phyloP scores from a whole-genome alignment of 164 flowering plant species.

The Saururus chinensis region DNA sequence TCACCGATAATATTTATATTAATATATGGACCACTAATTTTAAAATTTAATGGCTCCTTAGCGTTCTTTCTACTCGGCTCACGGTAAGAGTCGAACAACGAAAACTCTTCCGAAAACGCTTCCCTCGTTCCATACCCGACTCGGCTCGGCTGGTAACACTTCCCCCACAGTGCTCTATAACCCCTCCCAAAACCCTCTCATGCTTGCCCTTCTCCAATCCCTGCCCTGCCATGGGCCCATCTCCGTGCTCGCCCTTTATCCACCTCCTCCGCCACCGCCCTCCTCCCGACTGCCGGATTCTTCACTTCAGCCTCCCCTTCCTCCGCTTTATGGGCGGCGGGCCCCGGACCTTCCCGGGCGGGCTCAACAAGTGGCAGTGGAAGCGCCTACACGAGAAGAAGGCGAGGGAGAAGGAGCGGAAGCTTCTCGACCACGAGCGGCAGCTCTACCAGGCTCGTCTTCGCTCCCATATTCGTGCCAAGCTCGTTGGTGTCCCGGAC shows the following conservation, averaged over 20 bases:
- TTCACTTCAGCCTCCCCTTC: constrained; percentile 36
- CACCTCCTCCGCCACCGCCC: constrained; percentile 88
- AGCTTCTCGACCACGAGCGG: constrained; percentile 77
- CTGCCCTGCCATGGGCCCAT: not conserved
- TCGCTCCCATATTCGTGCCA: constrained; percentile 66
- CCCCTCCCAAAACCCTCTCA: too few species aligned
- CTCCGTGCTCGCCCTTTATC: constrained; percentile 2
- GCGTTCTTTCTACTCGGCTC: too few species aligned
- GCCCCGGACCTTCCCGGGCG: constrained; percentile 92
- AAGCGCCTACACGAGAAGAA: constrained; percentile 93
- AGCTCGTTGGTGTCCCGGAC: constrained; percentile 22
- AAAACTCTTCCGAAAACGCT: too few species aligned
- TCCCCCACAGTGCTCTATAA: too few species aligned
- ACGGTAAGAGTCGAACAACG: too few species aligned
- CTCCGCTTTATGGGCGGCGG: constrained; percentile 88
- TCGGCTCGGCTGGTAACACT: too few species aligned
- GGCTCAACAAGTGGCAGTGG: constrained; percentile 98
- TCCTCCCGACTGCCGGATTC: constrained; percentile 42
- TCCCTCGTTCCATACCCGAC: too few species aligned
- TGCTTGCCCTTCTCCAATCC: not conserved
- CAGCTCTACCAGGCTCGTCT: constrained; percentile 81
- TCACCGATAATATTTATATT: too few species aligned
- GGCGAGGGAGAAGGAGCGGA: constrained; percentile 72
- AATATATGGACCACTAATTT: too few species aligned
- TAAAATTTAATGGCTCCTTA: too few species aligned